phyloP scores from a whole-genome alignment of 345 rosid species.

The Sonneratia caseolaris region DNA sequence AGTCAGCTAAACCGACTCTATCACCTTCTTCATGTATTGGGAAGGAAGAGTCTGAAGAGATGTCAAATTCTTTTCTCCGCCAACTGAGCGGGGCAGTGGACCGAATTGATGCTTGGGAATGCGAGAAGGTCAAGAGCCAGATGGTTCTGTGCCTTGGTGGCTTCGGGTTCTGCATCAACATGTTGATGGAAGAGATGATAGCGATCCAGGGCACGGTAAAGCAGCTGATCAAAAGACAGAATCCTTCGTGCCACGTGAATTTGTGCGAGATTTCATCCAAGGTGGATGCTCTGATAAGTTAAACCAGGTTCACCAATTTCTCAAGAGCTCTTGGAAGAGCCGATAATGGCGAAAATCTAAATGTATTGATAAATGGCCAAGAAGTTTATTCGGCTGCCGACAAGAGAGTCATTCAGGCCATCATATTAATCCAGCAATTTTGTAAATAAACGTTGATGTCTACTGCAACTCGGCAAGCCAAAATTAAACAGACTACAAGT shows the following conservation, averaged over 20 bases:
- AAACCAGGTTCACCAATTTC: neutral
- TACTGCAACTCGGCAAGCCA: neutral
- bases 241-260: constrained; percentile 22
- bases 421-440: neutral
- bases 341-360: neutral
- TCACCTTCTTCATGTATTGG: constrained; percentile 15
- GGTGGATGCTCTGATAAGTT: constrained; percentile 8
- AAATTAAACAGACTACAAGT: neutral
- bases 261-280: constrained; percentile 18
- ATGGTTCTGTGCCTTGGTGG: constrained; percentile 30
- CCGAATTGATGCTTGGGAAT: constrained; percentile 18
- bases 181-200: constrained; percentile 37
- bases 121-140: constrained; percentile 28
- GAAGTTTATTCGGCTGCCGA: neutral
- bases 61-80: constrained; percentile 26
- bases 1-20: constrained; percentile 15
- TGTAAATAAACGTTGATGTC: neutral
- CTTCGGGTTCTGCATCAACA: constrained; percentile 47
- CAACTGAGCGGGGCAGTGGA: constrained; percentile 22
- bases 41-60: constrained; percentile 27
- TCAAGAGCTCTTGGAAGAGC: neutral
- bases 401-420: neutral
- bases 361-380: neutral
- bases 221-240: constrained; percentile 37
- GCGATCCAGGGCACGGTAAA: constrained; percentile 34